Conservation (phyloP, 2,329 filamentous ascomycete species). For the Zopfia rhizophila region DNA sequence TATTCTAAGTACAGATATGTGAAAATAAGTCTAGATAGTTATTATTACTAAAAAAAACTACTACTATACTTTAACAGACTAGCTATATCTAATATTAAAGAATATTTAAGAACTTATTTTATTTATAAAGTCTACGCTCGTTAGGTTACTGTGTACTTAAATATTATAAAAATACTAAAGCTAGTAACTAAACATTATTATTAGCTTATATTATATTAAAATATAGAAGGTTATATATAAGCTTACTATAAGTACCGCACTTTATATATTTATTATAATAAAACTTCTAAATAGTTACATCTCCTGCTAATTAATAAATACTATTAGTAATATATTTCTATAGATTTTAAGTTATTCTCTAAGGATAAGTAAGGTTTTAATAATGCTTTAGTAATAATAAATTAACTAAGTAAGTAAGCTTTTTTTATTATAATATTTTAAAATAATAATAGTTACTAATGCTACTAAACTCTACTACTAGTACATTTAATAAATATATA, state of each 20-base stretch:
- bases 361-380: background rate
- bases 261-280: background rate
- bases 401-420: slow-evolving; percentile 14
- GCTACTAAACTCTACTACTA: slow-evolving; percentile 7
- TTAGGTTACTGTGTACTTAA: slow-evolving; percentile 4
- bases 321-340: slow-evolving; percentile 3
- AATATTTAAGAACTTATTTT: slow-evolving; percentile 6
- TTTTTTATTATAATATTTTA: slow-evolving; percentile 13
- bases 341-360: slow-evolving; percentile 7
- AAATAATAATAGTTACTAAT: background rate
- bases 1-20: too few relatives aligned
- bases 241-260: background rate
- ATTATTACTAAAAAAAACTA: too few relatives aligned
- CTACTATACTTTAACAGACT: too few relatives aligned
- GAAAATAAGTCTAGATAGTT: too few relatives aligned
- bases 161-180: background rate
- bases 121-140: slow-evolving; percentile 1
- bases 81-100: too few relatives aligned
- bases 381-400: slow-evolving; percentile 8
- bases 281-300: background rate
- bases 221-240: background rate
- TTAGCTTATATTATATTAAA: background rate
- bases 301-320: slow-evolving; percentile 1
- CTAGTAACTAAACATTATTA: background rate
- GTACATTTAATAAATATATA: slow-evolving; percentile 20